Conservation (phyloP, 129 eudicot species). For the Flaveria robusta region DNA sequence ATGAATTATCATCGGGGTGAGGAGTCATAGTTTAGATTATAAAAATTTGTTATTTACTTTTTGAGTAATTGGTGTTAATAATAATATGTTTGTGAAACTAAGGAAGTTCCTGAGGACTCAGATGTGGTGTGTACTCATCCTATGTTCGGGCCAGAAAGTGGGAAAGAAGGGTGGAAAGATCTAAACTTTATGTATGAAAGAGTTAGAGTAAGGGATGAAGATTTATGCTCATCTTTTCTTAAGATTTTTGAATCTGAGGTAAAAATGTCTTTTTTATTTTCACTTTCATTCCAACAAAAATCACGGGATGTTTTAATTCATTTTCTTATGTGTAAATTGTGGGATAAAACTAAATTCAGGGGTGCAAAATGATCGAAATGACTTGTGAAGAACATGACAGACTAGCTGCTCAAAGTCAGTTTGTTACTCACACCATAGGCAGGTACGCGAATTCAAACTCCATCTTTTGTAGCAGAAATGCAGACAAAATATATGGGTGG, state of each 20-base stretch:
- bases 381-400: conserved; percentile 72
- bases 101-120: conserved; percentile 62
- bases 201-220: conserved; percentile 60
- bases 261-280: neutral
- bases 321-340: neutral
- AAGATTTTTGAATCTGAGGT: conserved; percentile 56
- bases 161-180: conserved; percentile 66
- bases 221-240: conserved; percentile 55
- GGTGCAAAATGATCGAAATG: conserved; percentile 79
- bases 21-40: no score
- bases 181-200: conserved; percentile 60
- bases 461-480: neutral
- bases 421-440: conserved; percentile 74
- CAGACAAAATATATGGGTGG: neutral
- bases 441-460: conserved; percentile 41
- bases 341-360: conserved; percentile 41
- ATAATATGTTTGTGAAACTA: conserved; percentile 22
- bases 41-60: no score
- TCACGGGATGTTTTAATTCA: neutral
- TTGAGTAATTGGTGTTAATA: neutral
- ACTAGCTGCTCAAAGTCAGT: conserved; percentile 64
- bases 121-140: conserved; percentile 85
- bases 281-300: no score
- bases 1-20: no score
- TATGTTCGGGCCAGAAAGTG: conserved; percentile 85